Base-by-base conservation (phyloP, 768 basidiomycete genomes). In the Pleurotus tuber-regium region DNA sequence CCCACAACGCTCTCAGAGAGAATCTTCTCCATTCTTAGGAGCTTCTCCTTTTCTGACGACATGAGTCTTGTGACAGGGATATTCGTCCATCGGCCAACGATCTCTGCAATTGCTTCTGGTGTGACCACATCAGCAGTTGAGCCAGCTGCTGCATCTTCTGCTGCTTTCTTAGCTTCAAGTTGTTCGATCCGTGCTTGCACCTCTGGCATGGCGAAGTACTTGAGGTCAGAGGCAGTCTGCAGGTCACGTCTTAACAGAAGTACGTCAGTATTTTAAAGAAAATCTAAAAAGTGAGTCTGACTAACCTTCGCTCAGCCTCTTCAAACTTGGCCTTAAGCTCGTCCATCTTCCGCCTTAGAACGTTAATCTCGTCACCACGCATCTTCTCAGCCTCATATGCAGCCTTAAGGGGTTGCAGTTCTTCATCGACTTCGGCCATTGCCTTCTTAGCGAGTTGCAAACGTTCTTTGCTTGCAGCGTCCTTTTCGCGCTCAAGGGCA, bases 191-290 rank as follows among this genome's bases (percentile, higher is more conserved):
- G 84, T 58, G 71, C 64, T 60, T 91, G 84, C 14, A 94, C 75
- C 58, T 97, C 93, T 14, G 97, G 96, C 31, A 98, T 78, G 4
- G 94, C 92, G 62, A 90, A 93, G 69, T 92, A 97, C 42, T 87
- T 83, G 53, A 98, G 75, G 65, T 98, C 95, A 36, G 90, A 91
- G 14, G 89, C 91, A 4, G 84, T 85, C 14, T 77, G 77, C 43
- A 91, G 75, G 58, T 90, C 89, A 59, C 78, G 80, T 68, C 84
- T 84, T 18, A 52, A 33, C 49, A 42, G 16, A 48, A 4, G 21
- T 24, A 16, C 24, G 36, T 21, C 18, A 36, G 16, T 10, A 16
- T 11, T 36, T 36, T 18, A 14, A 18, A 50, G 33, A 25, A 39
- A 11, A n/a, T n/a, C n/a, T n/a, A n/a, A n/a, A n/a, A n/a, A n/a